phyloP scores from a whole-genome alignment of 2,329 filamentous ascomycete species.

The Fusarium sp. region DNA sequence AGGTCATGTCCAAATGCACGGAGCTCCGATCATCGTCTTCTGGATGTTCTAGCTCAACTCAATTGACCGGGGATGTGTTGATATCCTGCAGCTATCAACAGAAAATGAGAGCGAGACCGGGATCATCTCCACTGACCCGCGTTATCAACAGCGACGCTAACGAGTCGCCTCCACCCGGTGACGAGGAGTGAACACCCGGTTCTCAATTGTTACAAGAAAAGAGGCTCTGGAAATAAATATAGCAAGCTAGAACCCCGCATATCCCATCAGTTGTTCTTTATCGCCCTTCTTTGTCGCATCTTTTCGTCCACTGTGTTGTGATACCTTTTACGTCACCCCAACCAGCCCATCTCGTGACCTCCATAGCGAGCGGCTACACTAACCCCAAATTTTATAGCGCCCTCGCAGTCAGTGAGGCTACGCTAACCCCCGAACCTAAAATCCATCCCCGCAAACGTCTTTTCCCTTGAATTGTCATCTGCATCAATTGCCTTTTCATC shows the following conservation, averaged over 20 bases:
- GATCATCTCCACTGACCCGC: neutral
- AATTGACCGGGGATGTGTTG: neutral
- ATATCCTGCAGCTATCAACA: neutral
- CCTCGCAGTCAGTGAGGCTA: neutral
- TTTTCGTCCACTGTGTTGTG: neutral
- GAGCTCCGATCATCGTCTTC: neutral
- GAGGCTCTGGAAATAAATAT: neutral
- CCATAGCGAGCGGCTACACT: constrained; percentile 1
- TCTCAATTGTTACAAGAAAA: neutral
- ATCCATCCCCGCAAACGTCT: neutral
- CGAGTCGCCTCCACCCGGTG: neutral
- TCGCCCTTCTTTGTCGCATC: neutral
- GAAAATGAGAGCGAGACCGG: neutral
- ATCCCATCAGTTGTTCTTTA: neutral
- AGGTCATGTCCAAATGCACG: neutral
- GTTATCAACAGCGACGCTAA: constrained; percentile 16
- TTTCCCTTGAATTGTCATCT: neutral
- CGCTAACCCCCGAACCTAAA: constrained; percentile 8
- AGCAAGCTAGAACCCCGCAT: neutral
- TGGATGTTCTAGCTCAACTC: neutral
- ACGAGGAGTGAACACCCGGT: neutral
- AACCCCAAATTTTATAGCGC: neutral
- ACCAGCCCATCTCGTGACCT: constrained; percentile 1
- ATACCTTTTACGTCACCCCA: neutral
- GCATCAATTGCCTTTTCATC: neutral